Percentiles rank a stretch among this genome's conserved stretches.
Conservation (phyloP, 176 grass and related monocot genomes). For the Aegilops sharonensis region DNA sequence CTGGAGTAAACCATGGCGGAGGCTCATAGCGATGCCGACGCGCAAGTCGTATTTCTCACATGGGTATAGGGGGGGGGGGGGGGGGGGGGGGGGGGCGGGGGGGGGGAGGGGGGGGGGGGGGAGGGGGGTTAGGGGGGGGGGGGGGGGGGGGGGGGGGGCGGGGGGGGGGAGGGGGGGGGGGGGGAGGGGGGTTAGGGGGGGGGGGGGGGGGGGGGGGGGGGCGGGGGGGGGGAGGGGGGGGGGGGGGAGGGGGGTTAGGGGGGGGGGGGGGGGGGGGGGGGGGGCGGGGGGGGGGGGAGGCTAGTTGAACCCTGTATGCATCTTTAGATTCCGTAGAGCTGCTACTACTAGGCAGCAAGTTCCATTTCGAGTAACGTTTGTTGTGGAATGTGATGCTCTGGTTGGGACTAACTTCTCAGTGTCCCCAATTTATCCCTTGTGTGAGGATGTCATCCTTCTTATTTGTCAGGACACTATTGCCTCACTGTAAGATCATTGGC, state of each 20-base stretch:
- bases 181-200: too few species aligned
- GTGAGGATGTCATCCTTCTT: neutral
- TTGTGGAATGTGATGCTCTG: neutral
- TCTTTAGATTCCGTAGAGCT: neutral
- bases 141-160: too few species aligned
- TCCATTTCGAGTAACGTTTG: neutral
- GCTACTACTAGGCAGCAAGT: neutral
- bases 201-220: too few species aligned
- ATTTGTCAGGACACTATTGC: neutral
- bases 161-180: too few species aligned
- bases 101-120: too few species aligned
- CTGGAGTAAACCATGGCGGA: constrained; percentile 63
- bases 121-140: too few species aligned
- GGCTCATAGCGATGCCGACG: constrained; percentile 42
- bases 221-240: too few species aligned
- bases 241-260: too few species aligned
- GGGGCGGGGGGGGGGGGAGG: too few species aligned
- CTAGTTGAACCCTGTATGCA: neutral
- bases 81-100: too few species aligned
- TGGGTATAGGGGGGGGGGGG: neutral
- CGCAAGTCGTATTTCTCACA: constrained; percentile 29
- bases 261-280: too few species aligned
- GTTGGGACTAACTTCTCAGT: neutral
- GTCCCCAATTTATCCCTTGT: too few species aligned
- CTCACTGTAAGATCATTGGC: neutral